Base-by-base conservation (phyloP, 768 basidiomycete species). In the Trametes gibbosa region DNA sequence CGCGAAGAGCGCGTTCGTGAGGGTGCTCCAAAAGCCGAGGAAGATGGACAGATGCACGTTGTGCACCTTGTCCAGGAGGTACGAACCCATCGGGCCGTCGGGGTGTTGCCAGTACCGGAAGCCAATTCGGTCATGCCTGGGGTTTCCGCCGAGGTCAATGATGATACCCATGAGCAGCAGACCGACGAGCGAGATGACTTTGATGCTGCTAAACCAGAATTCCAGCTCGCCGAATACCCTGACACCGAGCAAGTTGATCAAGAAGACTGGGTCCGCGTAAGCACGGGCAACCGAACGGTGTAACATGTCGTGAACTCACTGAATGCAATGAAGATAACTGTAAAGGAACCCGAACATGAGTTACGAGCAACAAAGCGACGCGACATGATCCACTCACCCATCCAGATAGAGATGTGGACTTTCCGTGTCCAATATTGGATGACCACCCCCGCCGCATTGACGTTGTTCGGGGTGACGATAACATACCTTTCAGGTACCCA, bases 1-100 rank as follows among this genome's bases (percentile, higher is more conserved):
- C 14, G 87, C 85, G 72, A 91, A 90, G 3, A 87, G 75, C 24
- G 85, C 88, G 61, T 86, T 90, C 47, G 83, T 85, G 45, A 90
- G 72, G 3, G 85, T 84, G 16, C 82, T 77, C 83, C 87, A 90
- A 68, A 91, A 87, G 12, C 85, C 87, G 21, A 85, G 76, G 76
- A 89, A 87, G 58, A 80, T 81, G 1, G 82, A 74, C 17, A 83
- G 66, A 49, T 74, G 72, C 5, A 75, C 71, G 58, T 82, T 74
- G 63, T 83, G 78, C 24, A 83, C 82, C 64, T 81, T 74, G 40
- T 62, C 65, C 46, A 74, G 58, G 35, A 85, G 75, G 68, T 84
- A 84, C 53, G 73, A 69, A 32, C 83, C 82, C 81, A 84, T 84
- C 0, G 82, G 83, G 0, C 83, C 82, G 64, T 84, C 68, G 14